Percentiles rank a stretch among this genome's conserved stretches.
phyloP scores from a whole-genome alignment of 2,329 filamentous ascomycete genomes.

The Colletotrichum sidae region DNA sequence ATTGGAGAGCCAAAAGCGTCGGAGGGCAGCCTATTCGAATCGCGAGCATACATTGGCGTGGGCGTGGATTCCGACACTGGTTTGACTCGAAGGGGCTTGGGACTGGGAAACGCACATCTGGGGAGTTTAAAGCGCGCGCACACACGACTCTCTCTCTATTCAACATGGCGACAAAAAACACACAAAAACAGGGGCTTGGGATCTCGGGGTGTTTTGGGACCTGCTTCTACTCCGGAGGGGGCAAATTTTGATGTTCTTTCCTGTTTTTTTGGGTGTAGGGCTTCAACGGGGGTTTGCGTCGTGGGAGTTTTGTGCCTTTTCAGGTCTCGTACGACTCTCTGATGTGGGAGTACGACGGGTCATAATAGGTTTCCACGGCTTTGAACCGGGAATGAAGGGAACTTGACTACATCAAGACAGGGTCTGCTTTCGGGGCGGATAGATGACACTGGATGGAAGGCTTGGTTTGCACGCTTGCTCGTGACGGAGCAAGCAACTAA shows the following conservation, averaged over 20 bases:
- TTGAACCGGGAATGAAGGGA: conserved; percentile 26
- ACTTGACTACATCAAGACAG: conserved; percentile 32
- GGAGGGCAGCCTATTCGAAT: conserved; percentile 34
- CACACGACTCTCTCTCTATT: conserved; percentile 18
- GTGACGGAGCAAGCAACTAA: conserved; percentile 25
- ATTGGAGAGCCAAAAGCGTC: conserved; percentile 35
- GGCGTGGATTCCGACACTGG: conserved; percentile 35
- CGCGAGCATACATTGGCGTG: conserved; percentile 37
- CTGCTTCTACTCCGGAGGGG: conserved; percentile 1
- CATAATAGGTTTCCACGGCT: conserved; percentile 25
- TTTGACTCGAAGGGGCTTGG: conserved; percentile 35
- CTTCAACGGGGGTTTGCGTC: conserved; percentile 20
- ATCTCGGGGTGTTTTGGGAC: conserved; percentile 28
- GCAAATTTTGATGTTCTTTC: conserved; percentile 9
- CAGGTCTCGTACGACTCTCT: conserved; percentile 6
- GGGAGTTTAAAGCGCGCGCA: conserved; percentile 23
- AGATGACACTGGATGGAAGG: conserved; percentile 30
- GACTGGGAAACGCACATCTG: conserved; percentile 35
- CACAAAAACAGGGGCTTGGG: conserved; percentile 35
- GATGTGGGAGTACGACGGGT: conserved; percentile 2
- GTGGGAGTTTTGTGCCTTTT: conserved; percentile 27
- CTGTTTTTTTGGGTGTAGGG: conserved; percentile 9
- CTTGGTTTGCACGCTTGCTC: conserved; percentile 27
- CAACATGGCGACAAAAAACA: conserved; percentile 31
- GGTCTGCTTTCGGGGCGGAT: conserved; percentile 12